phyloP scores from a whole-genome alignment of 1,139 yeast genomes.

The Sugiyamaella xylanicola region DNA sequence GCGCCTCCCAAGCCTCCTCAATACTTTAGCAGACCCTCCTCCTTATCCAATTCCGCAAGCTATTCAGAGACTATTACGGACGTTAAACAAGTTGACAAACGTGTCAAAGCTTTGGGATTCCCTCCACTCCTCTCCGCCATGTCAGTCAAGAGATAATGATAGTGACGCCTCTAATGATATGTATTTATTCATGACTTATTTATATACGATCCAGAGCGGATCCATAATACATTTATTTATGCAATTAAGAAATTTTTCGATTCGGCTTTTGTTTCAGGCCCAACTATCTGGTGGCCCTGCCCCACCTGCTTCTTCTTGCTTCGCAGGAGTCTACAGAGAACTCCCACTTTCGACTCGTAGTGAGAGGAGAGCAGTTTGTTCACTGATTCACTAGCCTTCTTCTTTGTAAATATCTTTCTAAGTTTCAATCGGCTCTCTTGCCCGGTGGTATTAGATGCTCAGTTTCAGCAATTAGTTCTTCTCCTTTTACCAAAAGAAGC shows the following conservation, averaged over 20 bases:
- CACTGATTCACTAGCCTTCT: too few relatives aligned
- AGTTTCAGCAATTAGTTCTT: too few relatives aligned
- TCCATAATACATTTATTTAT: slow-evolving; percentile 14
- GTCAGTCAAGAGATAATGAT: slow-evolving; percentile 24
- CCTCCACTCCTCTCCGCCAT: slow-evolving; percentile 37
- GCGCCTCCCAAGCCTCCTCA: slow-evolving; percentile 31
- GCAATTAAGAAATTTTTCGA: not conserved
- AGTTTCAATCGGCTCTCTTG: too few relatives aligned
- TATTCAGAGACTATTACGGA: slow-evolving; percentile 22
- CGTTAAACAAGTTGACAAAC: too few relatives aligned
- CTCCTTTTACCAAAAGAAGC: too few relatives aligned
- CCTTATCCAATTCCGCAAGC: not conserved
- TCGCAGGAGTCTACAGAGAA: too few relatives aligned
- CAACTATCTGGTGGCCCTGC: not conserved
- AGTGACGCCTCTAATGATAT: slow-evolving; percentile 12
- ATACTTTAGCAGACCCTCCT: slow-evolving; percentile 23
- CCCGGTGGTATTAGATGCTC: too few relatives aligned
- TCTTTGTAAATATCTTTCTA: too few relatives aligned
- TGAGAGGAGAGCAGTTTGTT: too few relatives aligned
- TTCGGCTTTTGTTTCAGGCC: not conserved
- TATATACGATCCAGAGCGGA: slow-evolving; percentile 17
- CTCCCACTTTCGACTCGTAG: too few relatives aligned
- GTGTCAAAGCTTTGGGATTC: slow-evolving; percentile 38
- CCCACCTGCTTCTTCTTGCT: too few relatives aligned
- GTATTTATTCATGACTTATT: slow-evolving; percentile 15